Evolutionary conservation across 2,329 filamentous ascomycete species (phyloP), one percentile per base, ranked within the genome.

Genomic region (Penicillium janthinellum): DNA sequence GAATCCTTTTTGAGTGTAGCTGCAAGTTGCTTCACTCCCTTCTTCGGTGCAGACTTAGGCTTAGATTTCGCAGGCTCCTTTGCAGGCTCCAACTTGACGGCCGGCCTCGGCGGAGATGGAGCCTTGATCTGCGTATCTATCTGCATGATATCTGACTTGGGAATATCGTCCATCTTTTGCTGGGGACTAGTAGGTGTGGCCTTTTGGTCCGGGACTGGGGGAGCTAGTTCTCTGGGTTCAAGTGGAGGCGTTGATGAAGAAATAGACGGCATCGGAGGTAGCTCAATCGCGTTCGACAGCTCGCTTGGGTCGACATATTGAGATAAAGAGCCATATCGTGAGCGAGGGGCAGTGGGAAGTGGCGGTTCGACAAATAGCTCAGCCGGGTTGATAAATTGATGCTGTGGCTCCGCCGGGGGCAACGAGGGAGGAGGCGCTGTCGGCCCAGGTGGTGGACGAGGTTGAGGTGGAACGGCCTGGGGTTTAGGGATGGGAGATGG

Each of bases 371-470:
- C 67, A 57, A 77, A 77, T 4, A 75, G 62, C 62, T 75, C 66
- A 34, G 74, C 69, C 5, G 73, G 74, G 35, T 76, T 77, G 35
- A 75, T 71, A 65, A 74, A 76, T 50, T 75, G 77, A 51, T 71
- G 70, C 50, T 71, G 75, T 37, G 68, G 66, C 34, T 70, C 67
- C 47, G 67, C 71, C 61, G 70, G 67, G 47, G 67, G 69, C 48
- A 67, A 68, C 14, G 70, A 67, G 31, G 73, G 71, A 20, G 68
- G 61, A 20, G 65, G 55, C 55, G 66, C 67, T 15, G 64, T 58
- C 28, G 62, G 63, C 34, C 56, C 28, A 52, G 59, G 54, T n/a
- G 51, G 38, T 51, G 49, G 50, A 22, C 31, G 56, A n/a, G 54
- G 52, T 31, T 56, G 50, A 45, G 48, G 49, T 34, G 53, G 39